phyloP scores from a whole-genome alignment of 441 rosid genomes.

The Erodium trifolium region DNA sequence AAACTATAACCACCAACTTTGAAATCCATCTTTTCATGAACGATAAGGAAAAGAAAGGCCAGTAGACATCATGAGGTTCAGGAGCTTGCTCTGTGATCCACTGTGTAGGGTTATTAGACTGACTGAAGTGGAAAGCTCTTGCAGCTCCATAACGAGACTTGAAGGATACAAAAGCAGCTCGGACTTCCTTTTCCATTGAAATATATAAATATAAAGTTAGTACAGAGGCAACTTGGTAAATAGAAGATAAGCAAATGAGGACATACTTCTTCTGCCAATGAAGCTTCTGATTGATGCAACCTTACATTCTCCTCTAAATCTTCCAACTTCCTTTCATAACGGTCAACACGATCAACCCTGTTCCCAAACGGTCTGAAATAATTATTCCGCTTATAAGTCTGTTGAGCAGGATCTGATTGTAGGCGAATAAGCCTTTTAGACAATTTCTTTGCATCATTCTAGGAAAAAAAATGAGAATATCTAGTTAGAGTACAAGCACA shows the following conservation, averaged over 20 bases:
- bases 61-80: constrained; percentile 76
- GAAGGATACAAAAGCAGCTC: constrained; percentile 96
- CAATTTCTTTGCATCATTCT: constrained; percentile 53
- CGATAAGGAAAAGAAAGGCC: constrained; percentile 90
- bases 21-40: constrained; percentile 82
- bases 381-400: constrained; percentile 21
- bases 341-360: constrained; percentile 45
- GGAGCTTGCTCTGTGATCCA: constrained; percentile 92
- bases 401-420: constrained; percentile 41
- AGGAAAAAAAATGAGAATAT: constrained; percentile 10
- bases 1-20: constrained; percentile 54
- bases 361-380: constrained; percentile 36
- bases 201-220: not conserved
- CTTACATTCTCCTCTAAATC: constrained; percentile 60
- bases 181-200: constrained; percentile 52
- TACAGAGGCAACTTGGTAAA: not conserved
- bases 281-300: constrained; percentile 55
- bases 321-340: constrained; percentile 55
- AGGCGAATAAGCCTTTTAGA: constrained; percentile 38
- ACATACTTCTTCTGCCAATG: constrained; percentile 49
- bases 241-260: constrained; percentile 5
- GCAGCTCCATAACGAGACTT: constrained; percentile 82
- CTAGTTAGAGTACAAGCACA: not conserved
- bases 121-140: constrained; percentile 63
- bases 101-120: constrained; percentile 69